Evolutionary conservation across 306 rosid species (phyloP).

Genomic region (Medicago ruthenica): DNA sequence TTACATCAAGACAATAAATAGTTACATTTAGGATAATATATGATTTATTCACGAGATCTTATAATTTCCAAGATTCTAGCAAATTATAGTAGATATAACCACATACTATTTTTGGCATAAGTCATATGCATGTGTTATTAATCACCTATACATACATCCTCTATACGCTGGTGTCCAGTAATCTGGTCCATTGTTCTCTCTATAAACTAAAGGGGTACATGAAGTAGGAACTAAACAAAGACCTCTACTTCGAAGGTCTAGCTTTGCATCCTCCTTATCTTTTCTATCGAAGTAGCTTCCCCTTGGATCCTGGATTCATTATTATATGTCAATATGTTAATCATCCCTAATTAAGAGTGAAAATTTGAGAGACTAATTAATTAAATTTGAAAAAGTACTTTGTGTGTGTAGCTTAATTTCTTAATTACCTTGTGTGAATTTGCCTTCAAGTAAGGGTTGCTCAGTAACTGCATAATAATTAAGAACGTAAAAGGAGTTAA

Average conservation of each 20-base stretch:
- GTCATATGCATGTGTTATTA: neutral
- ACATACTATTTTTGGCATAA: constrained; percentile 22
- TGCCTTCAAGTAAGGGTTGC: constrained; percentile 80
- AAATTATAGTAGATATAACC: constrained; percentile 14
- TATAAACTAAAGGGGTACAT: constrained; percentile 75
- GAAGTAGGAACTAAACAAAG: constrained; percentile 90
- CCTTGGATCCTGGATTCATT: constrained; percentile 64
- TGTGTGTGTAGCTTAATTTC: neutral
- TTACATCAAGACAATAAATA: constrained; percentile 23
- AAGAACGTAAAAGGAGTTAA: constrained; percentile 1
- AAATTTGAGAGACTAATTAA: neutral
- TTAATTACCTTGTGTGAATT: constrained; percentile 66
- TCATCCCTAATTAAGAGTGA: neutral
- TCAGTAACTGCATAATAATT: constrained; percentile 63
- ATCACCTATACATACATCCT: constrained; percentile 85
- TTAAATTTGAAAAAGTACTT: neutral
- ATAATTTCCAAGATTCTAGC: constrained; percentile 29
- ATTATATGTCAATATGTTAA: neutral
- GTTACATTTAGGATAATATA: neutral
- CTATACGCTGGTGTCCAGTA: constrained; percentile 91
- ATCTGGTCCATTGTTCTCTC: constrained; percentile 85
- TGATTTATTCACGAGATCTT: constrained; percentile 34
- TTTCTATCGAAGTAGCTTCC: constrained; percentile 68
- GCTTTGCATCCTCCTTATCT: constrained; percentile 58
- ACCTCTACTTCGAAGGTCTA: constrained; percentile 77